Evolutionary conservation across 768 basidiomycete genomes (phyloP), one percentile per base, ranked within the genome.

Genomic region (Amanita muscaria): DNA sequence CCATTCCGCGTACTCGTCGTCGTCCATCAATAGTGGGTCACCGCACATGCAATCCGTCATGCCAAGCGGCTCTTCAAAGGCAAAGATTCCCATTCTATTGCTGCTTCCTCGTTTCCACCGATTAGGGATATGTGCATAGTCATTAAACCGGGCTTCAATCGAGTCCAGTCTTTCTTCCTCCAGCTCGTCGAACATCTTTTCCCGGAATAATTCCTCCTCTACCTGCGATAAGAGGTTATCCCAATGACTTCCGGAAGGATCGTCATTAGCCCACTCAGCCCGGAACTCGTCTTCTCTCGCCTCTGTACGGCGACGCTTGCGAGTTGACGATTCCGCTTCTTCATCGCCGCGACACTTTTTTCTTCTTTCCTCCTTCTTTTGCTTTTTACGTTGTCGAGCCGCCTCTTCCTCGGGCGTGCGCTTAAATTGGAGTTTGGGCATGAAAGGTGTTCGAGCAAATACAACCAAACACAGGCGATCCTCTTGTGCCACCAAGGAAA

Each of bases 1-100:
- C 85, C 87, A 93, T 53, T 89, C 87, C 1, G 83, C 77, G 52
- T 94, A 94, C 48, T 88, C 82, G 52, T 92, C 84, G 6, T 92
- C 89, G 48, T 83, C 80, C 83, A 93, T 83, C 38, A 57, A 38
- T 25, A 56, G 60, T 31, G 65, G 75, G 53, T 62, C 70, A 57
- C 60, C 64, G 53, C 58, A 77, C 60, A 64, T 49, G 53, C 68
- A 61, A 22, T 63, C 62, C 51, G 71, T 66, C 45, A 59, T 60
- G 22, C 60, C 59, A 35, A 36, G 52, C 45, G 51, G 46, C 51
- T 49, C 50, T 52, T 55, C 49, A 43, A 50, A 47, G 30, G 56
- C 37, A 44, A 46, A 47, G 45, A 56, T 46, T 32, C 54, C 36
- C 40, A 45, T 54, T 44, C 64, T 57, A 31, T 57, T 53, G 3